Evolutionary conservation across 1,284 basidiomycete species (phyloP).

Genomic region (Volvariella volvacea): DNA sequence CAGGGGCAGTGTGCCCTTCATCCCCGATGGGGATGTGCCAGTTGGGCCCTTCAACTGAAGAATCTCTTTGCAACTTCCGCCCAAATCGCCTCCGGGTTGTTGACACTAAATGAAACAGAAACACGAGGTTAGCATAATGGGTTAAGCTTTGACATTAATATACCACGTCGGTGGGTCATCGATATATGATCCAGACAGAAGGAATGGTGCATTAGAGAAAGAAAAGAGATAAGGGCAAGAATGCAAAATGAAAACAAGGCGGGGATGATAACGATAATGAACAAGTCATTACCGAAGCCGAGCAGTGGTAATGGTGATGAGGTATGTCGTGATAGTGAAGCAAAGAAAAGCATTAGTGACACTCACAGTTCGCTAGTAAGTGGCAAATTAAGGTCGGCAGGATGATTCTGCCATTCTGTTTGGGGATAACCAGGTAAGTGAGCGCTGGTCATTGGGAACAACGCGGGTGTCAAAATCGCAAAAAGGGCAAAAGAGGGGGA

Average conservation of each 20-base stretch:
- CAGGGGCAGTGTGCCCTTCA: too few relatives aligned
- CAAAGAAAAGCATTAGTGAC: constrained; percentile 3
- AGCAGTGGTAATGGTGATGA: too few relatives aligned
- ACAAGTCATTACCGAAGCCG: too few relatives aligned
- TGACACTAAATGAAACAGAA: constrained; percentile 17
- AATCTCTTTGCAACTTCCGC: constrained; percentile 19
- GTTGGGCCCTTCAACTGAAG: constrained; percentile 10
- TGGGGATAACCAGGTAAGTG: background rate
- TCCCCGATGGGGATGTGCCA: too few relatives aligned
- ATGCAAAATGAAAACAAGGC: too few relatives aligned
- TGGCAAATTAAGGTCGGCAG: constrained; percentile 47
- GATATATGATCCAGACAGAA: background rate
- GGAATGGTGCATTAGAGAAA: too few relatives aligned
- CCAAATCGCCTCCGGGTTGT: constrained; percentile 29
- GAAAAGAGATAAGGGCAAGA: too few relatives aligned
- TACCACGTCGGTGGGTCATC: constrained; percentile 3
- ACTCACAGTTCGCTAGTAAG: constrained; percentile 42
- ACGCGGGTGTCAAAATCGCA: too few relatives aligned
- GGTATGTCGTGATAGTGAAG: too few relatives aligned
- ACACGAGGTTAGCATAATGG: constrained; percentile 1
- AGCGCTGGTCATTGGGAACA: background rate
- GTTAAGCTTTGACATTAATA: too few relatives aligned
- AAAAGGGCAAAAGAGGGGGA: too few relatives aligned
- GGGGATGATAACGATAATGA: too few relatives aligned
- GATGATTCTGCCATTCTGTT: constrained; percentile 55